Percentiles rank a stretch among this genome's conserved stretches.
These are phyloP conservation scores for Narthecium ossifragum DNA, from an alignment of 106 monocot species.

Conservation along the genomic window DNA sequence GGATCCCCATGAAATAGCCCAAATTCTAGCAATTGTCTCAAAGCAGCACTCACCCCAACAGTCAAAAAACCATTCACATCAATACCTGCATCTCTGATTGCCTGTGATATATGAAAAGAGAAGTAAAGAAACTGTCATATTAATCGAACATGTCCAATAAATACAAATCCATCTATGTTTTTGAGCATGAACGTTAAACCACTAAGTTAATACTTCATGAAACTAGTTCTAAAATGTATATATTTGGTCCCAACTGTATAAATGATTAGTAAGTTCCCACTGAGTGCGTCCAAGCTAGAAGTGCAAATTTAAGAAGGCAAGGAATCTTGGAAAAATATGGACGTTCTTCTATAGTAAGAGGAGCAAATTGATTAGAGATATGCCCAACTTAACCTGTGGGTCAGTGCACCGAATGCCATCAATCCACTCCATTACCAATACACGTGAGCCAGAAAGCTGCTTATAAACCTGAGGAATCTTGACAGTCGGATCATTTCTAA, in stretches of 20 bases:
- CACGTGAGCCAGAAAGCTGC: slow-evolving; percentile 72
- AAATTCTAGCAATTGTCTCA: slow-evolving; percentile 95
- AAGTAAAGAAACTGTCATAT: not conserved
- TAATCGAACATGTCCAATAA: not conserved
- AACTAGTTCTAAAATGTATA: too few species aligned
- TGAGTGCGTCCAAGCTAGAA: too few species aligned
- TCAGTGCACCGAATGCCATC: slow-evolving; percentile 96
- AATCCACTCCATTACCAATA: slow-evolving; percentile 98
- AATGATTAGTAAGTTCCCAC: too few species aligned
- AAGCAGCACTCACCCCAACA: slow-evolving; percentile 93
- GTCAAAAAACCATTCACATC: slow-evolving; percentile 91
- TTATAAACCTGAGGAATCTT: slow-evolving; percentile 98
- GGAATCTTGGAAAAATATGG: too few species aligned
- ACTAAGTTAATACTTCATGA: too few species aligned
- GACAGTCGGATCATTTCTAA: slow-evolving; percentile 90
- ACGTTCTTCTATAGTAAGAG: too few species aligned
- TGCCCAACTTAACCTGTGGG: slow-evolving; percentile 65
- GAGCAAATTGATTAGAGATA: too few species aligned
- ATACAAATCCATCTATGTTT: not conserved
- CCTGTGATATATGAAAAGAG: slow-evolving; percentile 29
- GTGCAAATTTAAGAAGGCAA: too few species aligned
- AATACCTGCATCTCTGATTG: slow-evolving; percentile 86
- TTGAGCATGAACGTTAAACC: not conserved
- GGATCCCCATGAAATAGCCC: slow-evolving; percentile 99
- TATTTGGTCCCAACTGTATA: too few species aligned